Base-by-base conservation (phyloP, 176 grass and related monocot species). In the Oryza punctata region DNA sequence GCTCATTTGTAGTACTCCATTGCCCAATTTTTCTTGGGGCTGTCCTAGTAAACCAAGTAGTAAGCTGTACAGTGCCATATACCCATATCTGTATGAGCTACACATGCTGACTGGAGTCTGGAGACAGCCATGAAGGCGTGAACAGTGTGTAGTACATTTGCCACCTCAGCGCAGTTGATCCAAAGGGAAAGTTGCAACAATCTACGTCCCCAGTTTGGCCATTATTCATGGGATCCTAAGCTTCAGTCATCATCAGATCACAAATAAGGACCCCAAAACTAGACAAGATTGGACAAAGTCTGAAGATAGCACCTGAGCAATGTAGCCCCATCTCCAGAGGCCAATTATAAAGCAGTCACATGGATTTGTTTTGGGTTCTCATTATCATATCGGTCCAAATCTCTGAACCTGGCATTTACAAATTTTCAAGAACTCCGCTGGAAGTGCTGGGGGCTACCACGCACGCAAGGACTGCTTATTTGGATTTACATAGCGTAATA, bases 321-420 rank as follows among this genome's bases (percentile, higher is more conserved):
- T 35, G 75, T 65, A 79, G 75, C 73, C 74, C 79, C 21, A 68
- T 85, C 68, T 10, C 37, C 25, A 30, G 41, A 82, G 60, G 29
- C 46, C 63, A 75, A 84, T 87, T 69, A 83, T 73, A 21, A 77
- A 44, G 37, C 24, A 65, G 57, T 77, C 84, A 90, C 84, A 80
- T 84, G 80, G 89, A 83, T 83, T 16, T 79, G 88, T 75, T 83
- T 80, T 14, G 23, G 29, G 12, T 83, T 86, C 46, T 73, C 66
- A 82, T 85, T 72, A 89, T 27, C 88, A 89, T 81, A 66, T 63
- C 78, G 26, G 66, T 11, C 32, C 76, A 89, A 54, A 79, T 57
- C 70, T 71, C 78, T 78, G 78, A 82, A 90, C 57, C 61, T 41
- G 84, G 78, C 84, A 82, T 82, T 78, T 81, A 89, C 83, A 82